Evolutionary conservation across 2,329 filamentous ascomycete species (phyloP), one percentile per base, ranked within the genome.

Genomic region (Chaetomiaceae sp.): DNA sequence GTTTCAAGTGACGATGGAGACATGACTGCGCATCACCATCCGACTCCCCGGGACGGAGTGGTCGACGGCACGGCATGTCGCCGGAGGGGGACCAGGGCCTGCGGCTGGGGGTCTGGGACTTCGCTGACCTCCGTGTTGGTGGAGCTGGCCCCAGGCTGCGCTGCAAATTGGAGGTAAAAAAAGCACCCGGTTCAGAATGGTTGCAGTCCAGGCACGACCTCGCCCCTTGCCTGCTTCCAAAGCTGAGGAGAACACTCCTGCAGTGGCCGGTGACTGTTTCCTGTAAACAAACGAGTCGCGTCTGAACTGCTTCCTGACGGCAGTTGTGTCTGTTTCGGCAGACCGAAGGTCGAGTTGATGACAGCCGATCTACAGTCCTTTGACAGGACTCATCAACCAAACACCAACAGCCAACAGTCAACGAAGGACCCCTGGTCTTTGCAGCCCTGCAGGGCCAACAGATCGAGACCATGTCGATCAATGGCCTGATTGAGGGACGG

Each of bases 381-480:
- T 18, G 16, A n/a, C 43, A 30, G 34, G 10, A 9, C 25, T 10
- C 16, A 32, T 37, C 5, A 10, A n/a, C 40, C 41, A 18, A 34
- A 9, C 13, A 34, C 18, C 29, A 45, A 40, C 37, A 14, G 20
- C 11, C n/a, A n/a, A 13, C 36, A 21, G 16, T 20, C 2, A n/a
- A n/a, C n/a, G 30, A 34, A 33, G 29, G 18, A 43, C 14, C 37
- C 25, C 9, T 5, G 25, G 33, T 5, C 42, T 27, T 23, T 40
- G 49, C 45, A 53, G 45, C 45, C 51, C n/a, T 53, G 51, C 38
- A 45, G 25, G 37, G 29, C 44, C 50, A 48, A 43, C 50, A 36
- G 34, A 42, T 42, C 42, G 9, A 33, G 4, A 7, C 21, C 25
- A 16, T 29, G 48, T 37, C 48, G 38, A 43, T 42, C 38, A 42